Base-by-base conservation (phyloP, 441 rosid species). In the Jatropha podagrica region DNA sequence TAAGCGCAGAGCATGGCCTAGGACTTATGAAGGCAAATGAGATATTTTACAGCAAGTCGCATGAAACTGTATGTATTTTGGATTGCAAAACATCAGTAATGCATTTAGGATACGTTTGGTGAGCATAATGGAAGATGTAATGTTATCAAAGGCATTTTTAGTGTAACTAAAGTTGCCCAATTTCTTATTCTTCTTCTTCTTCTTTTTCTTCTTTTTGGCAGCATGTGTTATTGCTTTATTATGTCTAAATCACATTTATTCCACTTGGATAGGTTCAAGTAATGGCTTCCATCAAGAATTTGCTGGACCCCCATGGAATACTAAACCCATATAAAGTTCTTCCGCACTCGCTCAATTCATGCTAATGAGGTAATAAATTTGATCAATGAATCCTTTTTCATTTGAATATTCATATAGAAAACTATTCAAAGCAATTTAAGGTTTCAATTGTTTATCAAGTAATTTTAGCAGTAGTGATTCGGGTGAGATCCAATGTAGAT, bases 21-120 rank as follows among this genome's bases (percentile, higher is more conserved):
- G 98, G 99, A 84, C 85, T 89, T 81, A 91, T 95, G 99, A 93
- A 93, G 85, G 97, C 99, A 77, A 87, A 92, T 76, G 77, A 91
- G 82, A 89, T 95, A 69, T 82, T 81, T 49, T 95, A 93, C 80
- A 95, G 93, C 90, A 95, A 95, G 78, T 77, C 98, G 27, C 89
- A 82, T 41, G 83, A 86, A 91, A 78, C 89, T 10, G 99, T 95
- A 77, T 78, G 97, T 83, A n/a, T 58, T 7, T 0, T 71, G 49
- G 67, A 8, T 51, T 72, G 46, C 17, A 3, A 52, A 61, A 44
- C 12, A 20, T 15, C 41, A 46, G 48, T 20, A 42, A 23, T 62
- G 49, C 52, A 66, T 66, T 5, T 27, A 26, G 10, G 10, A 7
- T 11, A 44, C 48, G 10, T 44, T 44, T 44, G 48, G 48, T 44